A percentile compares a stretch with the other conserved stretches of the same genome.
These are phyloP conservation scores for Metschnikowia kunwiensis DNA, from an alignment of 805 yeast species.

Conservation along the genomic window DNA sequence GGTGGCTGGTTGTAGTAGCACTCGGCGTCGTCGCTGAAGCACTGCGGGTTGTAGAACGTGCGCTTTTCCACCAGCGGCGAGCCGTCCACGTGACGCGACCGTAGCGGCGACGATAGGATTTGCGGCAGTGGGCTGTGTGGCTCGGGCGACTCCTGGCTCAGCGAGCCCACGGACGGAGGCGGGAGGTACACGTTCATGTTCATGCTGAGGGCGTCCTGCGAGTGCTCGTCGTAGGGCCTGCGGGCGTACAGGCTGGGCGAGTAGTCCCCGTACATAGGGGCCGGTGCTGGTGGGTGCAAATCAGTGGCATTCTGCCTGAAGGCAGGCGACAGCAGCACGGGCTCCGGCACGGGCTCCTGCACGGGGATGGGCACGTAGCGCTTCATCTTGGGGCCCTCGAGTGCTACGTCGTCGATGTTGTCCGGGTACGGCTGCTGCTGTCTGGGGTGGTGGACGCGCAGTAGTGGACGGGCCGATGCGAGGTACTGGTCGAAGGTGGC, in stretches of 20 bases:
- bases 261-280: background rate
- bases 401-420: slow-evolving; percentile 35
- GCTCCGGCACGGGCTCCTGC: slow-evolving; percentile 27
- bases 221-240: background rate
- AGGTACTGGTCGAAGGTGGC: slow-evolving; percentile 7
- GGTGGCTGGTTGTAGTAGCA: slow-evolving; percentile 13
- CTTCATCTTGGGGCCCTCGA: slow-evolving; percentile 12
- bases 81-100: slow-evolving; percentile 4
- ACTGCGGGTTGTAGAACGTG: slow-evolving; percentile 38
- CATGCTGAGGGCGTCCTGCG: slow-evolving; percentile 12
- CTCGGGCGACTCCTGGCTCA: slow-evolving; percentile 36
- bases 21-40: slow-evolving; percentile 31
- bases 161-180: slow-evolving; percentile 33
- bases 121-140: slow-evolving; percentile 23
- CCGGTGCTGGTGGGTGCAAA: background rate
- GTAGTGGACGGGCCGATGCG: slow-evolving; percentile 8
- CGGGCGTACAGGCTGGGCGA: slow-evolving; percentile 1
- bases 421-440: slow-evolving; percentile 20
- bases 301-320: background rate
- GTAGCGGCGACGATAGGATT: slow-evolving; percentile 28
- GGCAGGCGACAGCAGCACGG: background rate
- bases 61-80: slow-evolving; percentile 19
- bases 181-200: slow-evolving; percentile 32
- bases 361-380: slow-evolving; percentile 42
- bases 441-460: slow-evolving; percentile 16